A percentile compares a stretch with the other conserved stretches of the same genome.
phyloP scores from a whole-genome alignment of 768 basidiomycete species.

The Trametes cingulata region DNA sequence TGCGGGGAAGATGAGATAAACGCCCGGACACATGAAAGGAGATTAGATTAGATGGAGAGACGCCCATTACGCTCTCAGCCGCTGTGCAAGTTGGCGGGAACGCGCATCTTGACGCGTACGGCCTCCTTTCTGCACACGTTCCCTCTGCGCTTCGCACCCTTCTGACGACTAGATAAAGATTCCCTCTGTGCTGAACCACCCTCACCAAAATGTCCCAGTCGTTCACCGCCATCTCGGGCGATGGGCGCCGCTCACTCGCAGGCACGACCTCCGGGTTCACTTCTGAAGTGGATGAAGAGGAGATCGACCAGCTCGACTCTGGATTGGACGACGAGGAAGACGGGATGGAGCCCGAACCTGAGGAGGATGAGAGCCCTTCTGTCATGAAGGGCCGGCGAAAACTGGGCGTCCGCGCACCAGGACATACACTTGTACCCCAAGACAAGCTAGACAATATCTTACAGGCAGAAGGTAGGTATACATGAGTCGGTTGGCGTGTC shows the following conservation, averaged over 20 bases:
- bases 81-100: background rate
- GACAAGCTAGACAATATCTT: slow-evolving; percentile 73
- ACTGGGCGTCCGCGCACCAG: slow-evolving; percentile 52
- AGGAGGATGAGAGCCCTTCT: slow-evolving; percentile 11
- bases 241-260: slow-evolving; percentile 17
- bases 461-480: slow-evolving; percentile 68
- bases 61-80: slow-evolving; percentile 13
- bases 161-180: background rate
- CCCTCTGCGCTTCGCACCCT: background rate
- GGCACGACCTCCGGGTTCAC: slow-evolving; percentile 20
- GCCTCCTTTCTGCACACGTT: slow-evolving; percentile 17
- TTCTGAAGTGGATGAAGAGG: slow-evolving; percentile 52
- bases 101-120: slow-evolving; percentile 18
- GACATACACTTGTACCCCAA: slow-evolving; percentile 67
- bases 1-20: slow-evolving; percentile 1
- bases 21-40: background rate
- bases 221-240: slow-evolving; percentile 17
- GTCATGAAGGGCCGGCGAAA: slow-evolving; percentile 31
- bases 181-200: too few species aligned
- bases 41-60: slow-evolving; percentile 18
- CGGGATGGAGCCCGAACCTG: slow-evolving; percentile 17
- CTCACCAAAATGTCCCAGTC: slow-evolving; percentile 20
- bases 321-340: slow-evolving; percentile 44
- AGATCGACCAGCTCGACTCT: slow-evolving; percentile 67
- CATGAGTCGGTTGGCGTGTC: background rate